Base-by-base conservation (phyloP, 2,329 filamentous ascomycete species). In the Colletotrichum somersetense region DNA sequence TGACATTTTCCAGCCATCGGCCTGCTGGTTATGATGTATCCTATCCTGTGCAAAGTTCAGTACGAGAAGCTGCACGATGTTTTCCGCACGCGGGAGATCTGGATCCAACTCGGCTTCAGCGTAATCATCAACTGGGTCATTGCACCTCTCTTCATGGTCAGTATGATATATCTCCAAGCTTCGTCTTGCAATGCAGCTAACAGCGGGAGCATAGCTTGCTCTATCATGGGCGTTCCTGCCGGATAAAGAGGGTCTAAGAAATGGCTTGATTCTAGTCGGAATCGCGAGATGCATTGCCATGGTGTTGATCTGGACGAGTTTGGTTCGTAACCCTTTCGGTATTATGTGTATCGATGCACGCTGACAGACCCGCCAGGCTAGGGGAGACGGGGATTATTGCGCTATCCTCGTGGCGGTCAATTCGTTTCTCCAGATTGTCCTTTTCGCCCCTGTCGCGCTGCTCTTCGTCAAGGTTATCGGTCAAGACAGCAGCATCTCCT, bases 1-100 rank as follows among this genome's bases (percentile, higher is more conserved):
- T 71, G 18, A 74, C 30, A 16, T 2, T 20, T 3, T 30, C 4
- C 23, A 93, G 93, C 94, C 0, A 84, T 97, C 59, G 94, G 94
- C 0, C 83, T 97, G 0, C 86, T 97, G 1, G 91, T 97, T 53
- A 97, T 97, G 94, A 97, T 97, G 93, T 97, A 96, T 78, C 95
- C 94, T 0, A 97, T 97, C 72, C 84, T 97, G 0, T 97, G 93
- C 86, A 96, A 96, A 80, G 92, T 97, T 7, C 89, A 89, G 52
- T 96, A 90, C 80, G 94, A 97, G 79, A 88, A 89, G 0, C 82
- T 97, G 12, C 93, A 94, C 79, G 83, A 88, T 3, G 83, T 94
- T 5, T 87, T 96, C 71, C 80, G 83, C 2, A 85, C 89, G 3
- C 85, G 85, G 3, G 84, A 84, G 0, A 83, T 97, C 2, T 97